A percentile compares a stretch with the other conserved stretches of the same genome.
phyloP scores from a whole-genome alignment of 345 rosid species.

The Raphanus sativus region DNA sequence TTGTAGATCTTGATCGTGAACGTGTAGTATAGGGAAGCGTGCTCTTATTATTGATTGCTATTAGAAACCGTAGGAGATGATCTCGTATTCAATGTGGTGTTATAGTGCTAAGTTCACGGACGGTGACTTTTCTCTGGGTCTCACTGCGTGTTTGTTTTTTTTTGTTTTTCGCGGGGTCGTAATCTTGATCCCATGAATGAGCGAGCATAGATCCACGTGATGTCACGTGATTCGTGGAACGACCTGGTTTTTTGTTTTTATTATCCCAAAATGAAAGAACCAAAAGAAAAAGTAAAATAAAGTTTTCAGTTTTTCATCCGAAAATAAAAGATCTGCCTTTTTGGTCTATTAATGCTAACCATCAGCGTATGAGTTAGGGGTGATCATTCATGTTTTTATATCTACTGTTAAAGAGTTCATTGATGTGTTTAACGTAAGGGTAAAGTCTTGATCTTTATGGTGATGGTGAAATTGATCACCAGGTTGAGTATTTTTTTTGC shows the following conservation, averaged over 20 bases:
- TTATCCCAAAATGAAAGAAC: background rate
- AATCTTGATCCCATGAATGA: background rate
- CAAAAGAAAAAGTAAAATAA: background rate
- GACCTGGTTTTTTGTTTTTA: background rate
- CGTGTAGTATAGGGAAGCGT: conserved; percentile 11
- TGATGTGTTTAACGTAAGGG: background rate
- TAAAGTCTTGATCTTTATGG: conserved; percentile 5
- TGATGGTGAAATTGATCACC: conserved; percentile 15
- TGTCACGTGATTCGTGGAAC: conserved; percentile 30
- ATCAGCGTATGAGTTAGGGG: background rate
- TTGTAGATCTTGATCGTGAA: background rate
- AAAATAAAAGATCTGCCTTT: background rate
- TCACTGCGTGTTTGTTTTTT: background rate
- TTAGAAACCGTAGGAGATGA: conserved; percentile 22
- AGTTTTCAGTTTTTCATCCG: background rate
- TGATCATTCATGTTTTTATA: background rate
- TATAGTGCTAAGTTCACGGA: conserved; percentile 2
- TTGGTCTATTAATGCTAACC: background rate
- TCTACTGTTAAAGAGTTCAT: background rate
- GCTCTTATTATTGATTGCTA: background rate
- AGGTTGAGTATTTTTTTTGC: background rate
- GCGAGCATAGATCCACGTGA: conserved; percentile 36
- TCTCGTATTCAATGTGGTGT: background rate
- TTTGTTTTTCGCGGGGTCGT: conserved; percentile 17
- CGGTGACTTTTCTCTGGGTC: conserved; percentile 30